Conservation (phyloP, 2,329 filamentous ascomycete species). For the Colletotrichum sp. region DNA sequence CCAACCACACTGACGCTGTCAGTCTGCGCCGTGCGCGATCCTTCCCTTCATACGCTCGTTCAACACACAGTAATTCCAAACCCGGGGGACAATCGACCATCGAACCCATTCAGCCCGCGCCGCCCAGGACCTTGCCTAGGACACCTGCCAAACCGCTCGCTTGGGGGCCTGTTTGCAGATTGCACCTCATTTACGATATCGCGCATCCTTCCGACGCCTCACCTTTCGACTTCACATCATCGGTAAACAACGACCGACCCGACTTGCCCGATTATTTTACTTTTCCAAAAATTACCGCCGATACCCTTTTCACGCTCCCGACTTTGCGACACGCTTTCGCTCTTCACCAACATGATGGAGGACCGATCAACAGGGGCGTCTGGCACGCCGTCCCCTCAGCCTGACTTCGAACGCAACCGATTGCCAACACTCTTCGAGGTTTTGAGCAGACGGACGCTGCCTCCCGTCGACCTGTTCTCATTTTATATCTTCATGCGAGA, state of each 20-base stretch:
- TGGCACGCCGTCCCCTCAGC: conserved; percentile 56
- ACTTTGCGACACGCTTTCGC: not conserved
- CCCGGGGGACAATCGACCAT: not conserved
- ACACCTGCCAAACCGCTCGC: conserved; percentile 6
- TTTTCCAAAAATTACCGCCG: not conserved
- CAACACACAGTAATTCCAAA: not conserved
- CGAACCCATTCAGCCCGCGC: not conserved
- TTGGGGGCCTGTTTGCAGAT: not conserved
- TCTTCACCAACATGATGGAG: conserved; percentile 35
- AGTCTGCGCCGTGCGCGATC: conserved; percentile 20
- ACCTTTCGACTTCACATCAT: not conserved
- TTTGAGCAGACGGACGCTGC: conserved; percentile 88
- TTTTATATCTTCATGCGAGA: conserved; percentile 99
- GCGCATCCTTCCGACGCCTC: conserved; percentile 6
- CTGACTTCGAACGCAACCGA: conserved; percentile 74
- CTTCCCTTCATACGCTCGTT: conserved; percentile 19
- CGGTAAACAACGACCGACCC: not conserved
- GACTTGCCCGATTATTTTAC: not conserved
- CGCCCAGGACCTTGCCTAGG: not conserved
- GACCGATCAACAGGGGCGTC: conserved; percentile 28
- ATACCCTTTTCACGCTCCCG: not conserved
- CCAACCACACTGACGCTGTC: conserved; percentile 20
- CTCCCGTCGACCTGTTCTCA: conserved; percentile 95
- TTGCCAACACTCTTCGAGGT: conserved; percentile 96
- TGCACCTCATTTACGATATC: conserved; percentile 5